These are phyloP conservation scores for Boeremia lycopersici DNA, from an alignment of 2,329 filamentous ascomycete genomes.

Conservation along the genomic window DNA sequence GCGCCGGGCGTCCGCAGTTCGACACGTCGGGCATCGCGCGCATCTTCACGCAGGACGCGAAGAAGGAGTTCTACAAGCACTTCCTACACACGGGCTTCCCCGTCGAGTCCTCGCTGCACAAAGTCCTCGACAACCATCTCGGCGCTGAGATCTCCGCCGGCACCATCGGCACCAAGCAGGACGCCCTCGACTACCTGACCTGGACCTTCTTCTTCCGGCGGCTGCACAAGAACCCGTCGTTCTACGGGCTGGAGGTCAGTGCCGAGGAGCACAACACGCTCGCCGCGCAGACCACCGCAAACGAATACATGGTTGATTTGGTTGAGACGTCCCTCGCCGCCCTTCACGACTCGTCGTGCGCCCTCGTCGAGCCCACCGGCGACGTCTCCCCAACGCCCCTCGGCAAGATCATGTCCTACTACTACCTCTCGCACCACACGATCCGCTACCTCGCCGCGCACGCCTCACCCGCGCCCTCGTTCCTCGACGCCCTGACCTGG, in stretches of 20 bases:
- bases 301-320: constrained; percentile 92
- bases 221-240: constrained; percentile 96
- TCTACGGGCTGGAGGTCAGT: constrained; percentile 93
- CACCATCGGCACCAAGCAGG: constrained; percentile 92
- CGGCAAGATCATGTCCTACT: constrained; percentile 99
- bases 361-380: constrained; percentile 81
- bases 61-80: constrained; percentile 99
- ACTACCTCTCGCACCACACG: constrained; percentile 93
- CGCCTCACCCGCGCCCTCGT: constrained; percentile 75
- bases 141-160: constrained; percentile 92
- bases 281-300: constrained; percentile 82
- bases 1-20: constrained; percentile 94
- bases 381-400: constrained; percentile 88
- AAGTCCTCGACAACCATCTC: constrained; percentile 95
- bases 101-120: constrained; percentile 94
- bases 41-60: constrained; percentile 96
- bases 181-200: constrained; percentile 94
- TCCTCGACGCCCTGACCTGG: constrained; percentile 86
- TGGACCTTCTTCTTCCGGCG: constrained; percentile 99
- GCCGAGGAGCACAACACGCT: constrained; percentile 90
- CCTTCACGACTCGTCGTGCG: constrained; percentile 82
- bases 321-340: constrained; percentile 86
- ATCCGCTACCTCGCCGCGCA: constrained; percentile 82
- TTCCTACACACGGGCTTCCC: constrained; percentile 98
- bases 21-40: constrained; percentile 94